Evolutionary conservation across 2,329 filamentous ascomycete genomes (phyloP).

Genomic region (Epichloe sibirici): DNA sequence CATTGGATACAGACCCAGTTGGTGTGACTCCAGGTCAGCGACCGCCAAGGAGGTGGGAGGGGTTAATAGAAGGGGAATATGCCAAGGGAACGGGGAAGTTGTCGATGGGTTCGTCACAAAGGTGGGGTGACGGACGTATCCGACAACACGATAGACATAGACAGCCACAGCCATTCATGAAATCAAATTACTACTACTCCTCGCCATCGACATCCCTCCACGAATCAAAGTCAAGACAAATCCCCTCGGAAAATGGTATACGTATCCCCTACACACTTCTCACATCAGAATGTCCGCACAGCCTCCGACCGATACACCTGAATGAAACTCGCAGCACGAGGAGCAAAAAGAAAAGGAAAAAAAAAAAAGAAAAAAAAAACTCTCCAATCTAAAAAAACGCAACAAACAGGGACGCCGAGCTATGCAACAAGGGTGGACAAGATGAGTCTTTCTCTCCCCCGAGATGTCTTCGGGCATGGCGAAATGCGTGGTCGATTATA

Average conservation of each 20-base stretch:
- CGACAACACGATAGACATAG: too few species aligned
- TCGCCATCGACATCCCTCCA: too few species aligned
- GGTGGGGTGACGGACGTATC: too few species aligned
- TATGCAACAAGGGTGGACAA: neutral
- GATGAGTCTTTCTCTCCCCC: neutral
- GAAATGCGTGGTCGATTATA: neutral
- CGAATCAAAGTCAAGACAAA: neutral
- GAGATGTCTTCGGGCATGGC: neutral
- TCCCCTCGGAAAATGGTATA: neutral
- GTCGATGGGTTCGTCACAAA: too few species aligned
- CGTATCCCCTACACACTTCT: neutral
- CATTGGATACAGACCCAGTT: too few species aligned
- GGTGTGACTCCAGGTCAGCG: too few species aligned
- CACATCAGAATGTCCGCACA: neutral
- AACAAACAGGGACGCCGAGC: constrained; percentile 1
- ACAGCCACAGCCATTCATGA: too few species aligned
- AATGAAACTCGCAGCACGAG: neutral
- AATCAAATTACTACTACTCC: too few species aligned
- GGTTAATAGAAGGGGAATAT: too few species aligned
- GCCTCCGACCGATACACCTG: neutral
- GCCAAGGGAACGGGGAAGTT: too few species aligned
- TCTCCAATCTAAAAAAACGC: neutral
- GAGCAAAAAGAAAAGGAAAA: neutral
- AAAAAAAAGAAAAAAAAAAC: neutral
- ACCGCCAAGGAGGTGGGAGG: too few species aligned